phyloP scores from a whole-genome alignment of 2,329 filamentous ascomycete genomes.

The Trematosphaeria pertusa region DNA sequence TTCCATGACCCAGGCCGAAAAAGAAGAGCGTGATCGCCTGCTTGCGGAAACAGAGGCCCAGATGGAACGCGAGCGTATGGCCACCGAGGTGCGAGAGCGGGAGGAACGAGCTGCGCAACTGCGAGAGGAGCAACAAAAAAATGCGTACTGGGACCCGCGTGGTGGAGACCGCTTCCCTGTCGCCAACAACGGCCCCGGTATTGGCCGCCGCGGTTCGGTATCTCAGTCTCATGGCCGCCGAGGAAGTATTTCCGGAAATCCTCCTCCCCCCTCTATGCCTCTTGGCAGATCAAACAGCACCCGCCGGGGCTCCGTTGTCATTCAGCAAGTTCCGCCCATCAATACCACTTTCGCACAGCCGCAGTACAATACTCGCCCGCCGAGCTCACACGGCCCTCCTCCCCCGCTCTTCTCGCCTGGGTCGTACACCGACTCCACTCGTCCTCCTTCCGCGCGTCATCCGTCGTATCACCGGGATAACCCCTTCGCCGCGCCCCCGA shows the following conservation, averaged over 20 bases:
- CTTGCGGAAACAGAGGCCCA: slow-evolving; percentile 18
- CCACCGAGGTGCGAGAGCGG: slow-evolving; percentile 23
- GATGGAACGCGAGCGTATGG: slow-evolving; percentile 25
- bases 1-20: slow-evolving; percentile 21
- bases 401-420: slow-evolving; percentile 26
- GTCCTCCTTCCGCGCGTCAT: slow-evolving; percentile 30
- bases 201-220: slow-evolving; percentile 23
- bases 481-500: slow-evolving; percentile 24
- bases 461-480: slow-evolving; percentile 26
- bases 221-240: slow-evolving; percentile 23
- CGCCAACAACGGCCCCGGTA: slow-evolving; percentile 9
- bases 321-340: slow-evolving; percentile 26
- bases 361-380: slow-evolving; percentile 25
- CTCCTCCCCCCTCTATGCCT: slow-evolving; percentile 18
- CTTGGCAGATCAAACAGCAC: slow-evolving; percentile 25
- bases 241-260: slow-evolving; percentile 24
- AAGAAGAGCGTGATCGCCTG: slow-evolving; percentile 12
- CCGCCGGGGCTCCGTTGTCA: slow-evolving; percentile 29
- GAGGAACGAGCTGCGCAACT: slow-evolving; percentile 22
- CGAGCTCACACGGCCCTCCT: slow-evolving; percentile 23
- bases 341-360: slow-evolving; percentile 18
- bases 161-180: slow-evolving; percentile 15
- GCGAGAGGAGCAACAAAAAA: slow-evolving; percentile 29
- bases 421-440: slow-evolving; percentile 20
- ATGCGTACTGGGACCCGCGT: slow-evolving; percentile 22